Conservation (phyloP, 768 basidiomycete species). For the Pisolithus marmoratus region DNA sequence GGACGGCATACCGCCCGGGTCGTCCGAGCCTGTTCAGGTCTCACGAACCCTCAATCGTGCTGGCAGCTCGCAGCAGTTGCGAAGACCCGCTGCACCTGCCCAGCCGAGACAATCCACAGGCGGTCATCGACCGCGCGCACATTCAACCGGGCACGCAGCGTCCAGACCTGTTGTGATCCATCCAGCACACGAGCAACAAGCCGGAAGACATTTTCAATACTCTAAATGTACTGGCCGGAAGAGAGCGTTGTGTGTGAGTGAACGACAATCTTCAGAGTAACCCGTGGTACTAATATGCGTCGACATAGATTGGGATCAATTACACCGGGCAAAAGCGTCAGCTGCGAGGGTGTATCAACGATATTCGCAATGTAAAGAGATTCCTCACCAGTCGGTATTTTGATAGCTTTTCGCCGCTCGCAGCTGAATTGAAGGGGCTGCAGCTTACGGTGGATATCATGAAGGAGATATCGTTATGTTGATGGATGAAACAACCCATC, state of each 20-base stretch:
- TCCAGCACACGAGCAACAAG: slow-evolving; percentile 4
- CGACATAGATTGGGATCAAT: slow-evolving; percentile 70
- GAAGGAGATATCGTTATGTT: slow-evolving; percentile 54
- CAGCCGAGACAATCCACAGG: slow-evolving; percentile 6
- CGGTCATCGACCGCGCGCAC: slow-evolving; percentile 15
- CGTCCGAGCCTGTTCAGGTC: slow-evolving; percentile 1
- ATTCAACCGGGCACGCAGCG: slow-evolving; percentile 13
- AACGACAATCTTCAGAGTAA: background rate
- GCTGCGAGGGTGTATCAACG: slow-evolving; percentile 77
- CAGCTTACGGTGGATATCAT: slow-evolving; percentile 42
- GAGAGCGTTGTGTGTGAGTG: slow-evolving; percentile 43
- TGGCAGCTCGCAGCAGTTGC: slow-evolving; percentile 3
- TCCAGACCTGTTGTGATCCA: background rate
- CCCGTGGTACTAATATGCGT: background rate
- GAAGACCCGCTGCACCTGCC: background rate
- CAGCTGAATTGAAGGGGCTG: background rate
- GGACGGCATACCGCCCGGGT: slow-evolving; percentile 11
- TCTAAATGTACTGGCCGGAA: slow-evolving; percentile 46
- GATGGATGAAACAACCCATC: slow-evolving; percentile 40
- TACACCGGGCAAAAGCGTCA: slow-evolving; percentile 60
- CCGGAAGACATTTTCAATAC: slow-evolving; percentile 33
- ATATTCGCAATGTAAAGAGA: slow-evolving; percentile 61
- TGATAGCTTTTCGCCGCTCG: background rate
- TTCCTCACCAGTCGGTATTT: slow-evolving; percentile 56
- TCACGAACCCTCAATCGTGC: background rate